These are phyloP conservation scores for Funneliformis mosseae DNA, from an alignment of 192 early-diverging fungal species.

Conservation along the genomic window DNA sequence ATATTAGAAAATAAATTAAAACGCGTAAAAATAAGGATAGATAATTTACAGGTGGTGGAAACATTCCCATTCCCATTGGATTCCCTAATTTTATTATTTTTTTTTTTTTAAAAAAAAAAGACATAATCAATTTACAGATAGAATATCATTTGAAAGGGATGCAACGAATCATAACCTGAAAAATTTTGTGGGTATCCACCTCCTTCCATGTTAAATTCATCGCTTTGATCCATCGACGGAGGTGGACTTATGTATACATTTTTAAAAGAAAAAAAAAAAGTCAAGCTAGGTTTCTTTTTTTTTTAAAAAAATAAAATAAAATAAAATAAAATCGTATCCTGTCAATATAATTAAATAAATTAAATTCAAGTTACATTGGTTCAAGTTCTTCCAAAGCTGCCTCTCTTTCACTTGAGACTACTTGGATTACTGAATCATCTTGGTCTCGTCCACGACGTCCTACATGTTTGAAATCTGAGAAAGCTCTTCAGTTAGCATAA, in stretches of 20 bases:
- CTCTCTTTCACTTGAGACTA: slow-evolving; percentile 37
- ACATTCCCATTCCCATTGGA: slow-evolving; percentile 34
- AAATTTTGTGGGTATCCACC: slow-evolving; percentile 30
- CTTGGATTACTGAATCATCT: slow-evolving; percentile 37
- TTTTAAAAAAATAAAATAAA: no score
- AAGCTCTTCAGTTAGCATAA: background rate
- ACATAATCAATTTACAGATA: background rate
- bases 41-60: slow-evolving; percentile 22
- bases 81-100: no score
- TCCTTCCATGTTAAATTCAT: slow-evolving; percentile 23
- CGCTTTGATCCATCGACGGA: slow-evolving; percentile 24
- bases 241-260: slow-evolving; percentile 12
- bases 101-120: background rate
- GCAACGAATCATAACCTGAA: slow-evolving; percentile 15
- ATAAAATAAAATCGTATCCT: background rate
- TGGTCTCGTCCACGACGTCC: slow-evolving; percentile 37
- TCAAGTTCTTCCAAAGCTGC: slow-evolving; percentile 38
- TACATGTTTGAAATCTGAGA: slow-evolving; percentile 8
- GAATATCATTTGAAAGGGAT: background rate
- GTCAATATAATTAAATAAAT: background rate
- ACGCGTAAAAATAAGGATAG: background rate
- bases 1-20: background rate
- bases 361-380: slow-evolving; percentile 28
- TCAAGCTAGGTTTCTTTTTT: no score
- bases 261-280: background rate